Evolutionary conservation across 2,329 filamentous ascomycete genomes (phyloP).

Genomic region (Epichloe bromicola): DNA sequence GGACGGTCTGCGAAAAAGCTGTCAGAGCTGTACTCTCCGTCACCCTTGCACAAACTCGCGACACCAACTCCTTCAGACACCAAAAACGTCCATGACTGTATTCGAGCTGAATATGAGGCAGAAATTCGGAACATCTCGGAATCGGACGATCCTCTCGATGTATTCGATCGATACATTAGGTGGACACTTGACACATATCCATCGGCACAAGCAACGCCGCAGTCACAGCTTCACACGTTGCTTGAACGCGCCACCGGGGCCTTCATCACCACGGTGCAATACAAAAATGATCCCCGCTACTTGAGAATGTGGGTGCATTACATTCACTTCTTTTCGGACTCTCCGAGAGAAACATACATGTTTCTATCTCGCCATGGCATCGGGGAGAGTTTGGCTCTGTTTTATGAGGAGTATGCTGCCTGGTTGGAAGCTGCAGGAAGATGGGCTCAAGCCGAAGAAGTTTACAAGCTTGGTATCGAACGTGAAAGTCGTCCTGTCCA

Average conservation of each 20-base stretch:
- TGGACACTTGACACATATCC: conserved; percentile 96
- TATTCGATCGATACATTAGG: conserved; percentile 92
- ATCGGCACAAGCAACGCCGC: conserved; percentile 77
- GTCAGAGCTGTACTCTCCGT: conserved; percentile 64
- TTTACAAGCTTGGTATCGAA: conserved; percentile 83
- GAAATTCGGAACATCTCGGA: conserved; percentile 70
- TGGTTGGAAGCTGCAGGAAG: conserved; percentile 78
- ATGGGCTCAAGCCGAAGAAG: conserved; percentile 86
- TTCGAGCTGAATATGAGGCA: conserved; percentile 72
- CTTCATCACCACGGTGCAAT: conserved; percentile 74
- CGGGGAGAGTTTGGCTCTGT: conserved; percentile 76
- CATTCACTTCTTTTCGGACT: conserved; percentile 81
- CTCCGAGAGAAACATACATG: conserved; percentile 84
- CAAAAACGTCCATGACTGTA: conserved; percentile 63
- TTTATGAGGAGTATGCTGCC: conserved; percentile 91
- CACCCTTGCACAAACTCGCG: conserved; percentile 41
- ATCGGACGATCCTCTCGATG: conserved; percentile 86
- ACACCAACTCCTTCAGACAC: conserved; percentile 60
- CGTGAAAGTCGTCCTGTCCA: conserved; percentile 72
- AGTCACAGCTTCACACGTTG: conserved; percentile 78
- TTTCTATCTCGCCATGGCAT: conserved; percentile 83
- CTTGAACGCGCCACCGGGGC: conserved; percentile 87
- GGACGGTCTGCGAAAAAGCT: conserved; percentile 82
- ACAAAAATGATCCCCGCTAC: conserved; percentile 92
- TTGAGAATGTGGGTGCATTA: conserved; percentile 90